Evolutionary conservation across 192 early-diverging fungal genomes (phyloP).

Genomic region (Backusella westeae): DNA sequence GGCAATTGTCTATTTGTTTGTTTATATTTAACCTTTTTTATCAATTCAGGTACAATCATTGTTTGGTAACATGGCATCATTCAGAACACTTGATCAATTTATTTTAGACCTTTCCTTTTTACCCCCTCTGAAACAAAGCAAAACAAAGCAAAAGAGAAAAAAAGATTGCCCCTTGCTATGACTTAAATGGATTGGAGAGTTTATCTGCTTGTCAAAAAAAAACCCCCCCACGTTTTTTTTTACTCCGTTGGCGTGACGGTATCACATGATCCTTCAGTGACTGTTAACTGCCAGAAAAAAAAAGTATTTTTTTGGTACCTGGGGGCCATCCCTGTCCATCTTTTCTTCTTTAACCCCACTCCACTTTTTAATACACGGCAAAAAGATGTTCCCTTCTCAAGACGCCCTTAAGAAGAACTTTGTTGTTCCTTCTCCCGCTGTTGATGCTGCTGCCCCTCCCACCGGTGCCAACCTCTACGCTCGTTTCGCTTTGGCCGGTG

Average conservation of each 20-base stretch:
- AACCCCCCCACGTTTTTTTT: background rate
- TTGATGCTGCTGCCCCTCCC: conserved; percentile 40
- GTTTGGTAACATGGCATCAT: background rate
- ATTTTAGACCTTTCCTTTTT: background rate
- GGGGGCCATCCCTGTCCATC: conserved; percentile 1
- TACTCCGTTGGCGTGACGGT: background rate
- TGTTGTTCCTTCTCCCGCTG: conserved; percentile 33
- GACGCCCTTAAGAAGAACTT: conserved; percentile 36
- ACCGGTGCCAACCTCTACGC: conserved; percentile 52
- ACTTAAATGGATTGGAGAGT: background rate
- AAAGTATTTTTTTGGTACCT: conserved; percentile 8
- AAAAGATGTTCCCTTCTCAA: conserved; percentile 36
- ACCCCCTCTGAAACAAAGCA: background rate
- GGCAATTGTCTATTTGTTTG: background rate
- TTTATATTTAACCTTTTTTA: background rate
- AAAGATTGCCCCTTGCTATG: background rate
- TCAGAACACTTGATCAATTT: background rate
- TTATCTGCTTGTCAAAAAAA: background rate
- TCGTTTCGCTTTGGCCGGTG: conserved; percentile 59
- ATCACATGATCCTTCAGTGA: background rate
- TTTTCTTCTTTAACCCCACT: conserved; percentile 11
- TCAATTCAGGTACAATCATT: background rate
- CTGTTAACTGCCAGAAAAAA: background rate
- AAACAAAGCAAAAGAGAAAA: background rate
- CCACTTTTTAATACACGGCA: conserved; percentile 1